Conservation (phyloP, 2,329 filamentous ascomycete genomes). For the Chrysosporium queenslandicum region DNA sequence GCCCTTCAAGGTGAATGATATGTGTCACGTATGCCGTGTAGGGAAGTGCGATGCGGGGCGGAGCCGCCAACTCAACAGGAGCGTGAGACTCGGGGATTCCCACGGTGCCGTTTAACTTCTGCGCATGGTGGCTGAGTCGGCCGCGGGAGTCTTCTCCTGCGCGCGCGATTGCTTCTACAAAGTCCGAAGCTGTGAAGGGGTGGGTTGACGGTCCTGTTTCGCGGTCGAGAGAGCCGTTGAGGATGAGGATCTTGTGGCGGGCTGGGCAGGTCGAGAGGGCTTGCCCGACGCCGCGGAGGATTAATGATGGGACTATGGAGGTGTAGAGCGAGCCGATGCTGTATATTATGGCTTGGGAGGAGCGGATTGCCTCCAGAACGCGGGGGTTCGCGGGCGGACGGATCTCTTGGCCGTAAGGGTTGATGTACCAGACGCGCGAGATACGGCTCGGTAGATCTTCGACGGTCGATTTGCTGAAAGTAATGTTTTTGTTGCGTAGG, state of each 20-base stretch:
- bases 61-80: not conserved
- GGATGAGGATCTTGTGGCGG: conserved; percentile 65
- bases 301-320: conserved; percentile 70
- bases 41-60: conserved; percentile 30
- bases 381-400: conserved; percentile 72
- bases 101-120: not conserved
- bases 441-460: conserved; percentile 73
- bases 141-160: conserved; percentile 62
- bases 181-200: conserved; percentile 66
- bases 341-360: conserved; percentile 65
- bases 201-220: conserved; percentile 64
- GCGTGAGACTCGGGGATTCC: not conserved
- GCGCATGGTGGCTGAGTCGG: conserved; percentile 19
- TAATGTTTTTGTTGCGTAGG: conserved; percentile 68
- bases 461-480: conserved; percentile 68
- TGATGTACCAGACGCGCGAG: conserved; percentile 87
- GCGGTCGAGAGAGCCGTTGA: conserved; percentile 75
- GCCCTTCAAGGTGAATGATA: conserved; percentile 65
- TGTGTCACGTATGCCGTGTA: conserved; percentile 69
- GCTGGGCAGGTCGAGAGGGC: conserved; percentile 45
- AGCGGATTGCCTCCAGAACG: conserved; percentile 57
- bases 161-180: conserved; percentile 66
- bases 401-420: conserved; percentile 96
- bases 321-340: conserved; percentile 93
- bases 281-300: conserved; percentile 65